These are phyloP conservation scores for Dictyostelium purpureum DNA, from an alignment of 78 protist genomes.

Conservation along the genomic window DNA sequence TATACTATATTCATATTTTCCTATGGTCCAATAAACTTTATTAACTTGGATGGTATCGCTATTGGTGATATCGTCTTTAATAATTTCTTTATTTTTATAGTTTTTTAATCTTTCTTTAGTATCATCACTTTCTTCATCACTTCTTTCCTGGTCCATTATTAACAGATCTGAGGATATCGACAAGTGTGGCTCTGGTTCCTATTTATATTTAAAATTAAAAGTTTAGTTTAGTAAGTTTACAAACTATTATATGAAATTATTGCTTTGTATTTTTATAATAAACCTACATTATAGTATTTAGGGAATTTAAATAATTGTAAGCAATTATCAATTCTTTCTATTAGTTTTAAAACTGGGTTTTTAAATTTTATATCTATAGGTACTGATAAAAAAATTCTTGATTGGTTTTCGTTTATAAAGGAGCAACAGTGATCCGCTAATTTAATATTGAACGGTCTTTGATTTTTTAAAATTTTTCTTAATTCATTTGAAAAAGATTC, in stretches of 20 bases:
- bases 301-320: constrained; percentile 46
- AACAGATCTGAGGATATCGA: not conserved
- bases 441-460: not conserved
- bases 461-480: not conserved
- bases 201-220: too few relatives aligned
- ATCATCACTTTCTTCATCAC: not conserved
- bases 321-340: constrained; percentile 13
- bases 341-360: not conserved
- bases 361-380: not conserved
- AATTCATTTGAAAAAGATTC: constrained; percentile 22
- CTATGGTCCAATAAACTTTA: constrained; percentile 49
- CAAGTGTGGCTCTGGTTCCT: constrained; percentile 55
- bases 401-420: constrained; percentile 42
- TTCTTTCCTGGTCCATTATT: not conserved
- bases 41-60: not conserved
- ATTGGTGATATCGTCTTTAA: not conserved
- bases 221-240: not conserved
- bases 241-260: not conserved
- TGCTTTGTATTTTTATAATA: not conserved
- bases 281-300: constrained; percentile 13
- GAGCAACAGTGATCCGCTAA: not conserved
- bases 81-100: constrained; percentile 16
- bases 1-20: constrained; percentile 13
- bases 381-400: constrained; percentile 30
- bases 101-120: not conserved